These are phyloP conservation scores for Plantago ovata DNA, from an alignment of 257 asterid species.

Conservation along the genomic window DNA sequence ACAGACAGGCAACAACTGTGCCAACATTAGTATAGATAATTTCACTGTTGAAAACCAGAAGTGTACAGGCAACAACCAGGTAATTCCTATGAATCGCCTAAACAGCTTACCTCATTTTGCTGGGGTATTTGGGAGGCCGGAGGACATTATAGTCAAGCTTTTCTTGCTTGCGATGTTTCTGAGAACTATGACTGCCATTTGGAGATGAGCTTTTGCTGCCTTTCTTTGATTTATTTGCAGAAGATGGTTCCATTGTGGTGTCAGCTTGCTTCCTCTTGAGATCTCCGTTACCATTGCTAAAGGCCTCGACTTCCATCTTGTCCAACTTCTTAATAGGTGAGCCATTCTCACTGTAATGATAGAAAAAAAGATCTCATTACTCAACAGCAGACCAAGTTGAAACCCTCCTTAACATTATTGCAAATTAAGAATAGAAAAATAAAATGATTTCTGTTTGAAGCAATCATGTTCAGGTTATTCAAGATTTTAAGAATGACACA, in stretches of 20 bases:
- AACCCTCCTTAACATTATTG: too few relatives aligned
- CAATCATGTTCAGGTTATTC: too few relatives aligned
- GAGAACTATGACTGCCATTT: slow-evolving; percentile 34
- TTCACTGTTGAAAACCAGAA: not conserved
- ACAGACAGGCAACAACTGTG: slow-evolving; percentile 13
- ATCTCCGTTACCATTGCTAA: slow-evolving; percentile 34
- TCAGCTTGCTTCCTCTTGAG: slow-evolving; percentile 53
- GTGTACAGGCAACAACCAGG: slow-evolving; percentile 6
- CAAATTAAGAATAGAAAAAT: too few relatives aligned
- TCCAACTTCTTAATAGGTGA: too few relatives aligned
- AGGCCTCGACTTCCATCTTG: too few relatives aligned
- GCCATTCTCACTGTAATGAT: too few relatives aligned
- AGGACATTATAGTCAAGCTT: slow-evolving; percentile 81
- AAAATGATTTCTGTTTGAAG: too few relatives aligned
- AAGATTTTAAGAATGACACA: too few relatives aligned
- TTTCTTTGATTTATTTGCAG: slow-evolving; percentile 43
- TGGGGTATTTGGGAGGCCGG: slow-evolving; percentile 62
- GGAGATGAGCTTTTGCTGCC: slow-evolving; percentile 31
- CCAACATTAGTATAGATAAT: not conserved
- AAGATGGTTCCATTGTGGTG: slow-evolving; percentile 24
- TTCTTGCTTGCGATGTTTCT: slow-evolving; percentile 50
- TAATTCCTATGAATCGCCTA: slow-evolving; percentile 17
- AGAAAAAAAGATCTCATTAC: too few relatives aligned
- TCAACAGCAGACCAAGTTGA: too few relatives aligned
- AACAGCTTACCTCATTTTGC: slow-evolving; percentile 37